Base-by-base conservation (phyloP, 2,329 filamentous ascomycete genomes). In the Colletotrichum sp. region DNA sequence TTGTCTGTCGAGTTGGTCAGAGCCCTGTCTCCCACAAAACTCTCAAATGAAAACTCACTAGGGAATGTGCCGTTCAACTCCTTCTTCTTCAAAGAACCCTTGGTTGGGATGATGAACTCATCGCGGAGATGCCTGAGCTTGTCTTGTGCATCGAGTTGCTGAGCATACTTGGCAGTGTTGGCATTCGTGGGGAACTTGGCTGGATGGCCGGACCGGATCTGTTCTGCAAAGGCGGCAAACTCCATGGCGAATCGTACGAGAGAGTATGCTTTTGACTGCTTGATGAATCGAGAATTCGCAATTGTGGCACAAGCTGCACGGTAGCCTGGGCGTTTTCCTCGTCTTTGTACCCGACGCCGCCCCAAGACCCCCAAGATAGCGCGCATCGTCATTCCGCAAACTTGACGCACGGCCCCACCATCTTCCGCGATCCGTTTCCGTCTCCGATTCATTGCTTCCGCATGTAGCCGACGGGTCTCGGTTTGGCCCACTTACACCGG, bases 31-130 rank as follows among this genome's bases (percentile, higher is more conserved):
- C 7, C 6, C 18, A 16, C 12, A 6, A 67, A 13, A 8, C 16
- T n/a, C 8, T 39, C n/a, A 12, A 12, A 18, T 28, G 44, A 21
- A 12, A 13, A 82, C 82, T 64, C 80, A 88, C 87, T 83, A n/a
- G 85, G 85, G 57, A 87, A 79, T 6, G 79, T 82, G 24, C 87
- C 87, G 21, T 87, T 84, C 12, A 95, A 83, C 1, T 89, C 91
- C 78, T 88, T 93, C 78, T 93, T 90, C 82, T 90, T 92, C 62
- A 97, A 85, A 55, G 96, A 95, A 12, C 87, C 87, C 83, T 92
- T 95, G 5, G 93, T 94, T 1, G 96, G 96, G 62, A 98, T 92
- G 64, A 94, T 89, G 82, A 96, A 98, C 79, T 96, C 90, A 28
- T 92, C 85, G 36, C 95, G 90, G 71, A 95, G 89, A 72, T 88